Percentiles rank a stretch among this genome's conserved stretches.
phyloP scores from a whole-genome alignment of 1,284 basidiomycete species.

The Flammula alnicola region DNA sequence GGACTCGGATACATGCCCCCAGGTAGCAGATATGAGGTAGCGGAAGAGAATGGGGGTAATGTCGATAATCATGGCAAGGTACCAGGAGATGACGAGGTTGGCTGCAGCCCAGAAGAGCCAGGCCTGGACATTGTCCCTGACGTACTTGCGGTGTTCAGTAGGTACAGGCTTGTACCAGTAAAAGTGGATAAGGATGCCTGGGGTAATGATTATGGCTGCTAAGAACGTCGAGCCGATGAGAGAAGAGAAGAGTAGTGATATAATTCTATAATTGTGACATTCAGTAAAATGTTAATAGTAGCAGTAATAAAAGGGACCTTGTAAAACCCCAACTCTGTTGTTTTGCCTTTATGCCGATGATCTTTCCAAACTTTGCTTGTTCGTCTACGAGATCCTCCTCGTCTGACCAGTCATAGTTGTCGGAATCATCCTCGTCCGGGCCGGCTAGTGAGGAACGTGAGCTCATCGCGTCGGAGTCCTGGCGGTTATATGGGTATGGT shows the following conservation, averaged over 20 bases:
- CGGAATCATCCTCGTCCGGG: conserved; percentile 64
- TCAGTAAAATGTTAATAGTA: conserved; percentile 5
- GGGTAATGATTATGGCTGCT: conserved; percentile 60
- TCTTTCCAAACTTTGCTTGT: conserved; percentile 65
- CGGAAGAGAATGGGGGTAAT: conserved; percentile 60
- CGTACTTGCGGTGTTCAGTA: conserved; percentile 58
- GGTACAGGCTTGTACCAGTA: conserved; percentile 68
- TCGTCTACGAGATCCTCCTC: conserved; percentile 75
- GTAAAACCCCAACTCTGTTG: conserved; percentile 53
- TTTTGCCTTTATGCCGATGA: conserved; percentile 58
- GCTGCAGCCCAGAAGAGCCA: conserved; percentile 82
- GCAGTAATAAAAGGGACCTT: conserved; percentile 44
- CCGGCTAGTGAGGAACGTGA: conserved; percentile 54
- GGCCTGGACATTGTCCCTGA: conserved; percentile 70
- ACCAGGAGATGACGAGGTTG: conserved; percentile 78
- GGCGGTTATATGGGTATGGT: conserved; percentile 23
- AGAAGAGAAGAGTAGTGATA: conserved; percentile 69
- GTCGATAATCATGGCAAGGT: conserved; percentile 70
- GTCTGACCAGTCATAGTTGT: conserved; percentile 71
- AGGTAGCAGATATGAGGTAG: conserved; percentile 57
- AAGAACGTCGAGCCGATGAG: conserved; percentile 72
- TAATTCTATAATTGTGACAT: conserved; percentile 47
- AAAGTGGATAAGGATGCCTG: conserved; percentile 66
- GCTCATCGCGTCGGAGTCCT: conserved; percentile 35
- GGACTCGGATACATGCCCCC: conserved; percentile 76